Base-by-base conservation (phyloP, 805 yeast species). In the Nakazawaea siamensis region DNA sequence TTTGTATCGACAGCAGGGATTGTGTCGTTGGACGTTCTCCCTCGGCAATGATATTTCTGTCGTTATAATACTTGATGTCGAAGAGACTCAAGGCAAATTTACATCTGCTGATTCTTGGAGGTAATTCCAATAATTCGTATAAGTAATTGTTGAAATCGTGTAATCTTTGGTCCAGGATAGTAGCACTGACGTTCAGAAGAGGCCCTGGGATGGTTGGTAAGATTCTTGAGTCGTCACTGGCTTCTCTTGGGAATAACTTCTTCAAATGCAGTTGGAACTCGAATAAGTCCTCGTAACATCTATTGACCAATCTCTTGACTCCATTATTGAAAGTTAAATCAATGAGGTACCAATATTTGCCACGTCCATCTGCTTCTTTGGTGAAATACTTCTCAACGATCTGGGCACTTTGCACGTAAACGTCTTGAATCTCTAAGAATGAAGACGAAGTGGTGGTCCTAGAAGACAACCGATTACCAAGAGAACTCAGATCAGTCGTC, bases 131-230 rank as follows among this genome's bases (percentile, higher is more conserved):
- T 42, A 90, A 57, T 26, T 70, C 64, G 31, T 65, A 55, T 38
- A 73, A 53, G 48, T 73, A 73, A 38, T 60, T 58, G 49, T 73
- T 77, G 40, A 73, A 58, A 49, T 72, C 75, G 38, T 66, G 68
- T 43, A 75, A 52, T 45, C 80, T 59, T 45, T 69, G 63, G 43
- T 70, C 73, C 35, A 74, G 68, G 33, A 73, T 60, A 39, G 65
- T 62, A 44, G 90, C 97, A 42, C 86, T 86, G 36, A 92, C 95
- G 49, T 81, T 83, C 25, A 94, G 80, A 31, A 90, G 68, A 2
- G 98, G 99, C 1, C 97, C 98, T 0, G 98, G 97, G 50, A 92
- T 88, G 45, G 80, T 86, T 6, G 98, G 98, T 38, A 92, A 67
- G 20, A 82, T 79, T 44, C 98, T 74, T 34, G 76, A 74, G 18